These are phyloP conservation scores for Brasenia schreberi DNA, from an alignment of 164 flowering plant genomes.

Conservation along the genomic window DNA sequence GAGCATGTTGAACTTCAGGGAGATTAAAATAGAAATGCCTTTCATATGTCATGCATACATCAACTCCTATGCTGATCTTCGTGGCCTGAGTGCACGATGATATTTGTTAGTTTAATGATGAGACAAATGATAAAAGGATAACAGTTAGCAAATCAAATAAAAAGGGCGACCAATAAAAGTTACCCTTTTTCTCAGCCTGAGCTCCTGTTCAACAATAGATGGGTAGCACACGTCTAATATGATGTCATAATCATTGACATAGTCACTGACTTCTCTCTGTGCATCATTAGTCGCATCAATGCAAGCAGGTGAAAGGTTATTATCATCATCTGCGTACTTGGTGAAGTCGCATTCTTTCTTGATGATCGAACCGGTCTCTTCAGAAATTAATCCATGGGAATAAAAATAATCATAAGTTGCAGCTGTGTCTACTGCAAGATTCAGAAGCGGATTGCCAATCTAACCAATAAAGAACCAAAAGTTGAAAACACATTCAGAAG, in stretches of 20 bases:
- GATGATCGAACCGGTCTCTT: conserved; percentile 55
- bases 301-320: conserved; percentile 37
- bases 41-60: conserved; percentile 85
- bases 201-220: conserved; percentile 84
- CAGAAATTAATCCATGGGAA: conserved; percentile 85
- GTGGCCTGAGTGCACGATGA: conserved; percentile 41
- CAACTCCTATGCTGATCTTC: conserved; percentile 80
- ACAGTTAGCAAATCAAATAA: background rate
- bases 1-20: conserved; percentile 86
- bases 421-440: conserved; percentile 41
- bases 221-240: conserved; percentile 92
- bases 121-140: background rate
- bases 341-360: conserved; percentile 54
- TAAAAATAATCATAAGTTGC: conserved; percentile 58
- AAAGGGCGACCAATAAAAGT: background rate
- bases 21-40: conserved; percentile 77
- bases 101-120: background rate
- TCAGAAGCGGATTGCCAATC: conserved; percentile 76
- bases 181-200: conserved; percentile 63
- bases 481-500: background rate
- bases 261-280: conserved; percentile 41
- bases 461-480: conserved; percentile 7
- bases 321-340: conserved; percentile 36
- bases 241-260: conserved; percentile 72
- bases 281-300: conserved; percentile 32